Evolutionary conservation across 805 yeast genomes (phyloP).

Genomic region (Metschnikowia peoriensis): DNA sequence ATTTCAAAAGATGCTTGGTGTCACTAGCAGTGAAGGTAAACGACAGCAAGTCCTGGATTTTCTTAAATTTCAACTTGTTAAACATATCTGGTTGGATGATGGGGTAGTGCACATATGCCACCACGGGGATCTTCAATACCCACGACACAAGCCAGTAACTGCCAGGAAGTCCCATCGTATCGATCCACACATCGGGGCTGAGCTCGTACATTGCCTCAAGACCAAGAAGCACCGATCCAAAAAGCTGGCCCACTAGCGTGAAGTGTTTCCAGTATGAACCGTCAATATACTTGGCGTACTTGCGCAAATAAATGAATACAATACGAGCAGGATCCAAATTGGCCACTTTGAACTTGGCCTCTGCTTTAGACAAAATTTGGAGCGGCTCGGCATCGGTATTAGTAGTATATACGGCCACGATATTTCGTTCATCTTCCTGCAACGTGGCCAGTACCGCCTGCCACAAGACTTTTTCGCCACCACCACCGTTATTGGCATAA

Average conservation of each 20-base stretch:
- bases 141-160: slow-evolving; percentile 63
- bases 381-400: slow-evolving; percentile 50
- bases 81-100: slow-evolving; percentile 88
- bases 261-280: slow-evolving; percentile 71
- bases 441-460: slow-evolving; percentile 80
- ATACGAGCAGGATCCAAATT: slow-evolving; percentile 49
- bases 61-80: slow-evolving; percentile 45
- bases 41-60: slow-evolving; percentile 18
- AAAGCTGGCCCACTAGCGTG: slow-evolving; percentile 83
- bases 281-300: slow-evolving; percentile 59
- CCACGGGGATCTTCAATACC: slow-evolving; percentile 66
- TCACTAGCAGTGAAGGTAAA: slow-evolving; percentile 16
- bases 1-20: slow-evolving; percentile 38
- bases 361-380: slow-evolving; percentile 51
- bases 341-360: slow-evolving; percentile 52
- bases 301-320: slow-evolving; percentile 58
- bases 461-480: slow-evolving; percentile 97
- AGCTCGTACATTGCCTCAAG: slow-evolving; percentile 66
- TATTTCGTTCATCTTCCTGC: slow-evolving; percentile 42
- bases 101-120: slow-evolving; percentile 94
- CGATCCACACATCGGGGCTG: slow-evolving; percentile 88
- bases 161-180: slow-evolving; percentile 93
- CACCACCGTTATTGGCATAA: slow-evolving; percentile 94
- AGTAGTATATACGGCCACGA: slow-evolving; percentile 74
- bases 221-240: slow-evolving; percentile 71